Evolutionary conservation across 192 early-diverging fungal genomes (phyloP).

Genomic region (Rhizoclosmatium sp.): DNA sequence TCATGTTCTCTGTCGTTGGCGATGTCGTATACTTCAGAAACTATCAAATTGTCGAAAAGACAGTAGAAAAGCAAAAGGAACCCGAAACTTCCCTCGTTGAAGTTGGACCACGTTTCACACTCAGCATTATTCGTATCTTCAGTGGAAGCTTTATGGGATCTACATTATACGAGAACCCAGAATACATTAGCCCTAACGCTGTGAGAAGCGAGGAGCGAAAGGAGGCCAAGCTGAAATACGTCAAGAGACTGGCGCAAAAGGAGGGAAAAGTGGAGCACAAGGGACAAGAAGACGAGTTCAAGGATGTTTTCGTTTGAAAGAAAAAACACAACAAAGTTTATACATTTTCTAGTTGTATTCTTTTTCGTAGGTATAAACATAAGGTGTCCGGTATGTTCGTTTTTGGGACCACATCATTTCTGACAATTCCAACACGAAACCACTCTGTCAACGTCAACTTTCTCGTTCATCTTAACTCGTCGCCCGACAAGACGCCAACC

Average conservation of each 20-base stretch:
- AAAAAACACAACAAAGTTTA: neutral
- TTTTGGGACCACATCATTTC: neutral
- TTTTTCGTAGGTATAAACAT: too few relatives aligned
- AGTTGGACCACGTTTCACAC: conserved; percentile 96
- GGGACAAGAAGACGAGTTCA: conserved; percentile 20
- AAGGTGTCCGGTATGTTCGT: too few relatives aligned
- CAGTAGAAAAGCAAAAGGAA: conserved; percentile 63
- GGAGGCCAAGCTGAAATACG: conserved; percentile 29
- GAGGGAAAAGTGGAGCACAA: conserved; percentile 31
- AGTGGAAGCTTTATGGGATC: conserved; percentile 93
- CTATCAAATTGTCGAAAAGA: conserved; percentile 84
- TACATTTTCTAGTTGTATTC: too few relatives aligned
- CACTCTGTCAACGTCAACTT: too few relatives aligned
- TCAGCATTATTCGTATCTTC: conserved; percentile 93
- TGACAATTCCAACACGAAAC: neutral
- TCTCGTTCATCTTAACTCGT: too few relatives aligned
- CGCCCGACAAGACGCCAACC: too few relatives aligned
- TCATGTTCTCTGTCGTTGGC: conserved; percentile 64
- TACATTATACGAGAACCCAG: conserved; percentile 89
- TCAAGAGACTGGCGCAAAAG: conserved; percentile 17
- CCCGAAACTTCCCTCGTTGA: conserved; percentile 87
- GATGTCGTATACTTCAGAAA: conserved; percentile 96
- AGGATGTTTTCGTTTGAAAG: conserved; percentile 33
- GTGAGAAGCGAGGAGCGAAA: conserved; percentile 26
- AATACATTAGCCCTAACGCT: conserved; percentile 80